Evolutionary conservation across 495 filamentous ascomycete genomes (phyloP).

Genomic region (Diplogelasinospora grovesii): DNA sequence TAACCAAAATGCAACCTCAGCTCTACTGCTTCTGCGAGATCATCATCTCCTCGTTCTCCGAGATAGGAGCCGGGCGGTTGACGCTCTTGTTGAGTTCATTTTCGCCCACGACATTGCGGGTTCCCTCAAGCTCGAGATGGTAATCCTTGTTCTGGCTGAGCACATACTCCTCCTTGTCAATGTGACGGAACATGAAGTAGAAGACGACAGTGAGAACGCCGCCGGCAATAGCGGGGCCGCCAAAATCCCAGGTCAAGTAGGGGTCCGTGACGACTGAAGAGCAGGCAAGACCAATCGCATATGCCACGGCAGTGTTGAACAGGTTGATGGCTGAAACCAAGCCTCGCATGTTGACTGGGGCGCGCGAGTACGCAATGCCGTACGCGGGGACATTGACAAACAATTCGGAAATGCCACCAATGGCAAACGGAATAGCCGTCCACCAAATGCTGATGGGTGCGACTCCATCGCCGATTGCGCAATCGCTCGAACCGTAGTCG

Average conservation of each 20-base stretch:
- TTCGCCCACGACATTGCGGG: constrained; percentile 29
- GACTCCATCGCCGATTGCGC: constrained; percentile 35
- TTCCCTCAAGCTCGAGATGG: constrained; percentile 28
- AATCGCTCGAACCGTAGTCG: constrained; percentile 38
- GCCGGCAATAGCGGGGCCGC: constrained; percentile 42
- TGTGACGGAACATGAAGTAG: constrained; percentile 46
- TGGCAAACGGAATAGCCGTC: constrained; percentile 43
- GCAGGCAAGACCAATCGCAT: constrained; percentile 52
- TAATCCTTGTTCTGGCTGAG: constrained; percentile 34
- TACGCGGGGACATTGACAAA: constrained; percentile 66
- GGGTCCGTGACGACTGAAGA: constrained; percentile 57
- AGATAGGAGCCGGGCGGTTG: constrained; percentile 33
- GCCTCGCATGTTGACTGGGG: constrained; percentile 61
- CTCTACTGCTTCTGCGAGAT: constrained; percentile 38
- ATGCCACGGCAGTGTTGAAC: constrained; percentile 53
- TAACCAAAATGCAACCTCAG: too few species aligned
- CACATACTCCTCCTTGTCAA: constrained; percentile 39
- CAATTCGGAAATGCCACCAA: constrained; percentile 60
- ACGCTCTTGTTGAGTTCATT: constrained; percentile 33
- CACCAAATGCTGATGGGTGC: constrained; percentile 46
- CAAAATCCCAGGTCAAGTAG: constrained; percentile 51
- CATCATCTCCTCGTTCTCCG: constrained; percentile 38
- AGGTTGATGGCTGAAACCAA: constrained; percentile 62
- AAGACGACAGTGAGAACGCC: constrained; percentile 38
- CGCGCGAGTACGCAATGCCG: constrained; percentile 66